Percentiles rank a stretch among this genome's conserved stretches.
These are phyloP conservation scores for Camellia sinensis DNA, from an alignment of 148 eudicot species.

Conservation along the genomic window DNA sequence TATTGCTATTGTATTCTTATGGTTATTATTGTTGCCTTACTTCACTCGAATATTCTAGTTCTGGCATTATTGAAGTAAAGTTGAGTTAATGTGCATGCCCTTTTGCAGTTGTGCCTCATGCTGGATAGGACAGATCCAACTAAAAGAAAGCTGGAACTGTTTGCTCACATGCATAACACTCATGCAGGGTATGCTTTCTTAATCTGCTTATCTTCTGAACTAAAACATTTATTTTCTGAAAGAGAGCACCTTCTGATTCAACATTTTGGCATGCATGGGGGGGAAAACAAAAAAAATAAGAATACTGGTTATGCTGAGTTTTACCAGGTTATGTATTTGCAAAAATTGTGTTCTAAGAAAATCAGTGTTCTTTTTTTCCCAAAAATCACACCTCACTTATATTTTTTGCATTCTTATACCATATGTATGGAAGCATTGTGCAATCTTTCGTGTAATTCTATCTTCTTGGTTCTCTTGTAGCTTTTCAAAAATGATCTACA, in stretches of 20 bases:
- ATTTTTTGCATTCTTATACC: slow-evolving; percentile 34
- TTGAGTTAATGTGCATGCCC: slow-evolving; percentile 7
- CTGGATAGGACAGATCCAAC: slow-evolving; percentile 95
- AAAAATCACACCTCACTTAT: no score
- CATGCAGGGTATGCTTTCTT: slow-evolving; percentile 76
- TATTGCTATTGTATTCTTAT: neutral
- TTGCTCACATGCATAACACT: slow-evolving; percentile 97
- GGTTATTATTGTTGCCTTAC: neutral
- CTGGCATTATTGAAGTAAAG: neutral
- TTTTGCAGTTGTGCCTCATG: slow-evolving; percentile 84
- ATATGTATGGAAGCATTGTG: neutral
- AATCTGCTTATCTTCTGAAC: neutral
- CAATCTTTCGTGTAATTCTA: neutral
- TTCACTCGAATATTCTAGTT: neutral
- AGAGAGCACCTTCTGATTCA: no score
- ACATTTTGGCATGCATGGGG: no score
- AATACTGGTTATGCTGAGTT: no score
- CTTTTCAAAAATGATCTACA: neutral
- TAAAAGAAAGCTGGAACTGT: slow-evolving; percentile 88
- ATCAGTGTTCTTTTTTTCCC: no score
- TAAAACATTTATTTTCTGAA: no score
- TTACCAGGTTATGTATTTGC: no score
- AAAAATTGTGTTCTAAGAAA: no score
- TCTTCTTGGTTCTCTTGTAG: neutral
- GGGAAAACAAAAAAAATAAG: no score